Percentiles rank a stretch among this genome's conserved stretches.
Evolutionary conservation across 2,329 filamentous ascomycete species (phyloP).

Genomic region (Stemphylium beticola): DNA sequence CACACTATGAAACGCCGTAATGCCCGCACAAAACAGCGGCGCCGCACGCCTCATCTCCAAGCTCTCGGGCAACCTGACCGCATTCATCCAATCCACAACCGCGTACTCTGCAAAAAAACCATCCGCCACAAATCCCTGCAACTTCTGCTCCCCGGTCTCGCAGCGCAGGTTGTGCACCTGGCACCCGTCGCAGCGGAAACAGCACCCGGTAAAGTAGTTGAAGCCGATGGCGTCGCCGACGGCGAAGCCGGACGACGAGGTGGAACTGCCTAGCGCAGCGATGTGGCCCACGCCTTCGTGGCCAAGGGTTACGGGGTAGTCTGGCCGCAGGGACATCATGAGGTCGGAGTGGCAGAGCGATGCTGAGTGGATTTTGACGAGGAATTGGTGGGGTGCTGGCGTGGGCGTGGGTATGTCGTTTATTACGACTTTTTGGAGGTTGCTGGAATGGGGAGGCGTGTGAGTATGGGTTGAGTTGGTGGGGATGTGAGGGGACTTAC

Average conservation of each 20-base stretch:
- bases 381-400: constrained; percentile 32
- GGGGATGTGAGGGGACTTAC: not conserved
- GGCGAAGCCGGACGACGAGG: constrained; percentile 50
- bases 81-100: constrained; percentile 55
- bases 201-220: constrained; percentile 55
- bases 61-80: constrained; percentile 49
- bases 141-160: constrained; percentile 47
- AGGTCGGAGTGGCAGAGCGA: constrained; percentile 43
- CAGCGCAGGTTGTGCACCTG: constrained; percentile 53
- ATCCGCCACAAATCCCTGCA: constrained; percentile 53
- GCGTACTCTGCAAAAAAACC: constrained; percentile 59
- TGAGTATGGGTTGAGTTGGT: not conserved
- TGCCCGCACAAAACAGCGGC: constrained; percentile 59
- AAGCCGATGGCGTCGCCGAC: constrained; percentile 56
- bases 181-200: constrained; percentile 57
- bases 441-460: constrained; percentile 4
- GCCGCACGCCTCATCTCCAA: constrained; percentile 47
- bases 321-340: constrained; percentile 32
- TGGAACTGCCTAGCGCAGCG: constrained; percentile 43
- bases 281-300: constrained; percentile 58
- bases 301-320: constrained; percentile 47
- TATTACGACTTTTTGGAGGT: constrained; percentile 37
- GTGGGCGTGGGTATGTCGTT: constrained; percentile 37
- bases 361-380: constrained; percentile 40
- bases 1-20: constrained; percentile 50